phyloP scores from a whole-genome alignment of 1,284 basidiomycete species.

The Fomitopsis schrenkii region DNA sequence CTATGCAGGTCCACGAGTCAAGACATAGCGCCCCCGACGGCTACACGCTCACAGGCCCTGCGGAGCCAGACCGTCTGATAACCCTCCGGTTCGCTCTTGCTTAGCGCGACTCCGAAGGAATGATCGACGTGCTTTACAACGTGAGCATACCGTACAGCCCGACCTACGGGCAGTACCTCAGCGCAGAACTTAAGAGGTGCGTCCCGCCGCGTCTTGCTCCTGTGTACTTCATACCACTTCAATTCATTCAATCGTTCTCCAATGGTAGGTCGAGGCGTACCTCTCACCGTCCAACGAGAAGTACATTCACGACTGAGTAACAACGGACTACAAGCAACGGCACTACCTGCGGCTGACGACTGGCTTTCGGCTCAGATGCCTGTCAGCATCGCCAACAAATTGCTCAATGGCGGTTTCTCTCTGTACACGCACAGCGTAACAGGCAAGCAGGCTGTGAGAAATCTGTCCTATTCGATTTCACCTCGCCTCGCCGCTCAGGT shows the following conservation, averaged over 20 bases:
- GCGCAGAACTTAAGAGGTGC: constrained; percentile 20
- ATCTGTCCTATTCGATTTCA: constrained; percentile 34
- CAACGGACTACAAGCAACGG: constrained; percentile 30
- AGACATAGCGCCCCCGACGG: constrained; percentile 14
- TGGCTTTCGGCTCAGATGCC: constrained; percentile 36
- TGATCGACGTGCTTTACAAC: constrained; percentile 19
- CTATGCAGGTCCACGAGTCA: constrained; percentile 17
- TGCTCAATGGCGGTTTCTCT: constrained; percentile 31
- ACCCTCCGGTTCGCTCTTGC: constrained; percentile 20
- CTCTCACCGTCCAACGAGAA: constrained; percentile 29
- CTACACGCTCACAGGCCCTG: constrained; percentile 17
- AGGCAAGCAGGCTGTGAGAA: constrained; percentile 27
- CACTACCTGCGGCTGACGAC: constrained; percentile 32
- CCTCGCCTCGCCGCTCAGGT: constrained; percentile 28
- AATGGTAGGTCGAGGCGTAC: constrained; percentile 24
- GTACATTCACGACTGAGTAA: constrained; percentile 35
- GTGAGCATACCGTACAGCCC: constrained; percentile 22
- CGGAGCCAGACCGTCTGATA: constrained; percentile 14
- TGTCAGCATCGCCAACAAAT: constrained; percentile 13
- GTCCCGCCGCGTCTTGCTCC: no score
- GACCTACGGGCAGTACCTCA: constrained; percentile 23
- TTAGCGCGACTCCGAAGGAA: constrained; percentile 18
- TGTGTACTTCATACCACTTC: not conserved
- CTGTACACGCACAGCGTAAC: constrained; percentile 30
- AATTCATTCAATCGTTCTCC: no score